These are phyloP conservation scores for Trichosporon ovoides DNA, from an alignment of 1,284 basidiomycete genomes.

Conservation along the genomic window DNA sequence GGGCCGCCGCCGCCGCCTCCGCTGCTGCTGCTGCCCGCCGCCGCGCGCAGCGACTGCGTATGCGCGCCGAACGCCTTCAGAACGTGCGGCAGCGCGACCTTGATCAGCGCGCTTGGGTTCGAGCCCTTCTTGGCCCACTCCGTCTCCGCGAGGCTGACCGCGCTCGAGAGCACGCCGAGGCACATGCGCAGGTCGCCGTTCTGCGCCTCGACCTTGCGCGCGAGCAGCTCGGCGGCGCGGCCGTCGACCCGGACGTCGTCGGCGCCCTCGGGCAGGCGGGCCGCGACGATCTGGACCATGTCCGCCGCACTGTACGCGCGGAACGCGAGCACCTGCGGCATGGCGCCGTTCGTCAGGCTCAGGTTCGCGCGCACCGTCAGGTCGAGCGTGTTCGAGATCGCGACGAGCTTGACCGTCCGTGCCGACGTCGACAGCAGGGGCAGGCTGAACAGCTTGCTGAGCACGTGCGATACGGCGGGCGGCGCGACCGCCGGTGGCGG, in stretches of 20 bases:
- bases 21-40: constrained; percentile 32
- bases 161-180: constrained; percentile 43
- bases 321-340: constrained; percentile 44
- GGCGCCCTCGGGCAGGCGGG: constrained; percentile 29
- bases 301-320: constrained; percentile 43
- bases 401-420: constrained; percentile 41
- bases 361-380: constrained; percentile 46
- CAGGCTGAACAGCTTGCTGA: constrained; percentile 44
- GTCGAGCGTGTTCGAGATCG: constrained; percentile 50
- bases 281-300: constrained; percentile 43
- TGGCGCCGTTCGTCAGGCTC: constrained; percentile 34
- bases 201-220: constrained; percentile 48
- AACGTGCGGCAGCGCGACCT: constrained; percentile 39
- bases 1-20: not conserved
- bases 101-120: constrained; percentile 27
- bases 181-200: constrained; percentile 50
- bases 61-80: constrained; percentile 44
- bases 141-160: constrained; percentile 42
- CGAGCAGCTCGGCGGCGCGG: constrained; percentile 45
- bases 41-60: constrained; percentile 40
- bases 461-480: constrained; percentile 40
- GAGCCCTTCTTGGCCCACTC: constrained; percentile 45
- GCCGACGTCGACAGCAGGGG: constrained; percentile 28
- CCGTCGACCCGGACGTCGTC: constrained; percentile 36
- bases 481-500: constrained; percentile 32